Evolutionary conservation across 1,284 basidiomycete species (phyloP).

Genomic region (Malassezia yamatoensis): DNA sequence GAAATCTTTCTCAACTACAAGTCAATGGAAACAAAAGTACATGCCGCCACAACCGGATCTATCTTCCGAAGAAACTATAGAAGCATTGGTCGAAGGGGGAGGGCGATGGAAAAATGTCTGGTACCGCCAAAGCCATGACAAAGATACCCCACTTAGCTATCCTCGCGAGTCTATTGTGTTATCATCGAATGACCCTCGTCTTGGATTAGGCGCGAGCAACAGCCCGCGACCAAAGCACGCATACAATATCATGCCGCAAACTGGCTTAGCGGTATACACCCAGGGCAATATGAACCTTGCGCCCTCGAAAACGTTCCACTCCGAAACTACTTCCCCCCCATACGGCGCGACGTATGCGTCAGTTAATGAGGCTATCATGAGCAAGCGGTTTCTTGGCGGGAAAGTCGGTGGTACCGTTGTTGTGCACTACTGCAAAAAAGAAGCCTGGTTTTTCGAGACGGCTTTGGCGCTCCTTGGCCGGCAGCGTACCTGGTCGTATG

Average conservation of each 20-base stretch:
- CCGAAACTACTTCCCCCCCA: not conserved
- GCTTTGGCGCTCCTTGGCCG: conserved; percentile 73
- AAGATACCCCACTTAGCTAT: conserved; percentile 26
- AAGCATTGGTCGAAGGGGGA: conserved; percentile 80
- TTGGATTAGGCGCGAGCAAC: conserved; percentile 13
- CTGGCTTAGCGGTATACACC: conserved; percentile 3
- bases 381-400: conserved; percentile 35
- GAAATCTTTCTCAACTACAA: conserved; percentile 74
- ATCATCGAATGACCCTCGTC: conserved; percentile 36
- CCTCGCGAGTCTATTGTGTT: conserved; percentile 45
- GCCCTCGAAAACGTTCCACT: not conserved
- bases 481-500: conserved; percentile 53
- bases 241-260: not conserved
- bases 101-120: conserved; percentile 54
- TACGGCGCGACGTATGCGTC: conserved; percentile 9
- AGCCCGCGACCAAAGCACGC: not conserved
- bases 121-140: conserved; percentile 30
- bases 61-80: conserved; percentile 64
- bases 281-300: not conserved
- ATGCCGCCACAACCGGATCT: conserved; percentile 61
- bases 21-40: conserved; percentile 73
- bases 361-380: conserved; percentile 53
- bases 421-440: conserved; percentile 93
- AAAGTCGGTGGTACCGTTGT: conserved; percentile 73
- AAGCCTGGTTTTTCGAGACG: conserved; percentile 91